Conservation (phyloP, 1,284 basidiomycete genomes). For the Malassezia cuniculi region DNA sequence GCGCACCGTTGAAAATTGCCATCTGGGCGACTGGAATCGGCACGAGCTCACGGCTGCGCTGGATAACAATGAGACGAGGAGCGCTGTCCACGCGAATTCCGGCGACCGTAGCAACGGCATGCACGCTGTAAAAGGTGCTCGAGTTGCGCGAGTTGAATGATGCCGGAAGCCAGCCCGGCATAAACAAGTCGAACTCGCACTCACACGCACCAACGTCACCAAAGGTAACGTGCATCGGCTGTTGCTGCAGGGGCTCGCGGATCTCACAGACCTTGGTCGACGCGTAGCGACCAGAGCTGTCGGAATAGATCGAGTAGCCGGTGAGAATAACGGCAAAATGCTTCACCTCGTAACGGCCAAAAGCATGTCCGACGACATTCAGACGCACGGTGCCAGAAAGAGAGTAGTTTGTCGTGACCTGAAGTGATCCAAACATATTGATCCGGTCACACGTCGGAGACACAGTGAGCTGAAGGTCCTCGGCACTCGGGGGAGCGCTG, state of each 20-base stretch:
- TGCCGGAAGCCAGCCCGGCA: slow-evolving; percentile 42
- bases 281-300: slow-evolving; percentile 35
- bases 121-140: slow-evolving; percentile 38
- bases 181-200: slow-evolving; percentile 35
- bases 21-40: slow-evolving; percentile 39
- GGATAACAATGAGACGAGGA: slow-evolving; percentile 23
- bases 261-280: slow-evolving; percentile 27
- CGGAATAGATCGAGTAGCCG: slow-evolving; percentile 39
- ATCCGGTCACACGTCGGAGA: slow-evolving; percentile 27
- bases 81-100: slow-evolving; percentile 19
- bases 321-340: slow-evolving; percentile 23
- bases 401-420: slow-evolving; percentile 42
- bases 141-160: slow-evolving; percentile 33
- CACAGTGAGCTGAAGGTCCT: slow-evolving; percentile 16
- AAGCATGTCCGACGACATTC: slow-evolving; percentile 2
- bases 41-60: slow-evolving; percentile 37
- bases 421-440: slow-evolving; percentile 43
- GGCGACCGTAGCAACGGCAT: slow-evolving; percentile 22
- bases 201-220: slow-evolving; percentile 22
- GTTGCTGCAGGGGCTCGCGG: not conserved
- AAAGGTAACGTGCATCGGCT: no score
- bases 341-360: slow-evolving; percentile 16
- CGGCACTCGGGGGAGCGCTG: no score
- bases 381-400: slow-evolving; percentile 30
- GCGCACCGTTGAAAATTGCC: slow-evolving; percentile 19